These are phyloP conservation scores for Amanita brunnescens DNA, from an alignment of 768 basidiomycete genomes.

Conservation along the genomic window DNA sequence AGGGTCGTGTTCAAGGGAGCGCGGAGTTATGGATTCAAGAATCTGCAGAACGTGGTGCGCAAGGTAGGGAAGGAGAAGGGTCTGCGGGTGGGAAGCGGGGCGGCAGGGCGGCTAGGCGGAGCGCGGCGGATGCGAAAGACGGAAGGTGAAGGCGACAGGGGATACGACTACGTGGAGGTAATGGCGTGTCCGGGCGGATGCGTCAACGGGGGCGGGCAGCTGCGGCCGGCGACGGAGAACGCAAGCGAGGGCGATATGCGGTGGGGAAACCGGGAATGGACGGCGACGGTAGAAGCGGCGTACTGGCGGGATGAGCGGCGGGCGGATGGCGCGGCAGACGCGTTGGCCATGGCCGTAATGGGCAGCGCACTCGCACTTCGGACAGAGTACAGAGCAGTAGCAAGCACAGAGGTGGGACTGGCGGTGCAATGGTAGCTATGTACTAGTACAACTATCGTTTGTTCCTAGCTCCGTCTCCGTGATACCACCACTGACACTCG, in stretches of 20 bases:
- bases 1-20: slow-evolving; percentile 83
- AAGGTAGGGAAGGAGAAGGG: slow-evolving; percentile 86
- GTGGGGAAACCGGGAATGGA: slow-evolving; percentile 85
- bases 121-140: slow-evolving; percentile 17
- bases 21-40: slow-evolving; percentile 95
- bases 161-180: slow-evolving; percentile 91
- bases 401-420: slow-evolving; percentile 73
- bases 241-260: slow-evolving; percentile 52
- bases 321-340: neutral
- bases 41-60: slow-evolving; percentile 92
- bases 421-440: slow-evolving; percentile 60
- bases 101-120: slow-evolving; percentile 23
- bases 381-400: slow-evolving; percentile 79
- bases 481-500: slow-evolving; percentile 54
- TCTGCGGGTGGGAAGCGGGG: slow-evolving; percentile 48
- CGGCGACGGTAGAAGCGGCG: slow-evolving; percentile 64
- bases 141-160: slow-evolving; percentile 26
- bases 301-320: slow-evolving; percentile 51
- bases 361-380: slow-evolving; percentile 32
- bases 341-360: slow-evolving; percentile 28
- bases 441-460: neutral
- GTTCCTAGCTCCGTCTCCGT: slow-evolving; percentile 33
- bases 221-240: slow-evolving; percentile 39
- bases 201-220: slow-evolving; percentile 94
- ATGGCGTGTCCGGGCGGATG: slow-evolving; percentile 99